Percentiles rank a stretch among this genome's conserved stretches.
Conservation (phyloP, 306 rosid genomes). For the Comarum palustre region DNA sequence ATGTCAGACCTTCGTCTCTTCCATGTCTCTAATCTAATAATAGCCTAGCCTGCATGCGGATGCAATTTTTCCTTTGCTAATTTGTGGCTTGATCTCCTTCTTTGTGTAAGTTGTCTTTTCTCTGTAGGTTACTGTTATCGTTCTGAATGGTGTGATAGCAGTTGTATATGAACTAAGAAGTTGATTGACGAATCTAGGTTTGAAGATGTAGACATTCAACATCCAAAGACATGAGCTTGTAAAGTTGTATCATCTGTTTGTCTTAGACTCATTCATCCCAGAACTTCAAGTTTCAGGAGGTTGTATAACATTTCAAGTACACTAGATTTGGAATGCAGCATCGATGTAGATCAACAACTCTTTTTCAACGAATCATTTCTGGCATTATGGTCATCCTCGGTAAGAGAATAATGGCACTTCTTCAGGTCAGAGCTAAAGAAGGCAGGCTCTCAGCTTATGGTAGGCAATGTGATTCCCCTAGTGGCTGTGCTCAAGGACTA, state of each 20-base stretch:
- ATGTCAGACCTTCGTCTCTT: slow-evolving; percentile 56
- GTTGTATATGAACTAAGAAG: neutral
- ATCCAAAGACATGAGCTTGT: neutral
- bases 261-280: neutral
- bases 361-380: neutral
- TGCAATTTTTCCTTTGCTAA: neutral
- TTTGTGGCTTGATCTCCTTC: neutral
- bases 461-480: neutral
- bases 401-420: neutral
- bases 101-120: neutral
- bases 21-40: neutral
- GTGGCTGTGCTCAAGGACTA: no score
- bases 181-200: neutral
- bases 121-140: neutral
- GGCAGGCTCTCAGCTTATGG: neutral
- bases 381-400: neutral
- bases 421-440: neutral
- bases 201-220: neutral
- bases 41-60: neutral
- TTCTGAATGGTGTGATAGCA: neutral
- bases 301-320: neutral
- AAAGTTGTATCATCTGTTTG: neutral
- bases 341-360: neutral
- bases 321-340: neutral
- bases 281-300: neutral